Evolutionary conservation across 495 filamentous ascomycete species (phyloP).

Genomic region (Xylaria sp.): DNA sequence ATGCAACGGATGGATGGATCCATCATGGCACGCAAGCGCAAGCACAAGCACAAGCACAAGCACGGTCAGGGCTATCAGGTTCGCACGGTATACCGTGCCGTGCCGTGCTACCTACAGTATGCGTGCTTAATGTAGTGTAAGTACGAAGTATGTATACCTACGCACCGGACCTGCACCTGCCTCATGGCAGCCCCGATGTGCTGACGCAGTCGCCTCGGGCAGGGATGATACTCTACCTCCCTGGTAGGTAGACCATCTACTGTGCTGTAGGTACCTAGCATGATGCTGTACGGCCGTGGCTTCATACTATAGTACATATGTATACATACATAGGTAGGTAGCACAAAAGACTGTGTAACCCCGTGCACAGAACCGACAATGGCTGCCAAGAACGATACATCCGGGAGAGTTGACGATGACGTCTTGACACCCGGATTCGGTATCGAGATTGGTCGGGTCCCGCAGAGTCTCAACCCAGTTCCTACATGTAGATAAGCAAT

Average conservation of each 20-base stretch:
- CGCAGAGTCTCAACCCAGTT: slow-evolving; percentile 4
- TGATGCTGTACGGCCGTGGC: neutral
- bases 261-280: neutral
- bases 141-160: too few relatives aligned
- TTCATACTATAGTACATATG: neutral
- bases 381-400: slow-evolving; percentile 12
- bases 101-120: neutral
- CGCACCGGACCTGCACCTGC: neutral
- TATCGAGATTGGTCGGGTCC: slow-evolving; percentile 5
- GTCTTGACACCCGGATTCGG: slow-evolving; percentile 16
- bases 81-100: neutral
- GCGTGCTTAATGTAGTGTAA: too few relatives aligned
- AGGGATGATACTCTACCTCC: too few relatives aligned
- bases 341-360: neutral
- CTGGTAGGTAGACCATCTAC: too few relatives aligned
- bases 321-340: too few relatives aligned
- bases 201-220: neutral
- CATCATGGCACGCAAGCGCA: neutral
- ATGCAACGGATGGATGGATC: neutral
- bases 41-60: too few relatives aligned
- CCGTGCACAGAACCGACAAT: slow-evolving; percentile 11
- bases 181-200: neutral
- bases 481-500: slow-evolving; percentile 15
- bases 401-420: slow-evolving; percentile 9
- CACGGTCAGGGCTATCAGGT: neutral